Conservation (phyloP, 2,329 filamentous ascomycete species). For the Lasiodiplodia theobromae region DNA sequence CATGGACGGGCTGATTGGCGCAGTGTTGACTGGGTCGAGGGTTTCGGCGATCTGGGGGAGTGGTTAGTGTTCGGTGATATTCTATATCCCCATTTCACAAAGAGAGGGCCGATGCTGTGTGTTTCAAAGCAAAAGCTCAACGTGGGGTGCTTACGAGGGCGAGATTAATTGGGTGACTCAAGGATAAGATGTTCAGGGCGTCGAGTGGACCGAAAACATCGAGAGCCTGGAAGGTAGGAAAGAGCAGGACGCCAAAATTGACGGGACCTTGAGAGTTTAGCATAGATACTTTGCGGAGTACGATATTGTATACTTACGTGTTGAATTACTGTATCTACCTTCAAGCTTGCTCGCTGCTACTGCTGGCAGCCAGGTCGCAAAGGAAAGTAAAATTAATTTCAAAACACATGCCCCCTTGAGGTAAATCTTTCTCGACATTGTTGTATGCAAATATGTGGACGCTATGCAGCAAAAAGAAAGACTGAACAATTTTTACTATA, state of each 20-base stretch:
- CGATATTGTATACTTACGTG: not conserved
- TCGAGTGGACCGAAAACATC: conserved; percentile 56
- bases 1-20: conserved; percentile 31
- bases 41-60: conserved; percentile 29
- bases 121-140: not conserved
- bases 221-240: conserved; percentile 48
- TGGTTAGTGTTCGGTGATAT: not conserved
- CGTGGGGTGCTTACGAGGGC: conserved; percentile 35
- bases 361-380: too few relatives aligned
- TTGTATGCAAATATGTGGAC: not conserved
- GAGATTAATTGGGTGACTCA: not conserved
- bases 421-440: not conserved
- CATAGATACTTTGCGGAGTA: not conserved
- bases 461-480: not conserved
- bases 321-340: not conserved
- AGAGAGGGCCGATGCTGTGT: conserved; percentile 31
- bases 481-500: not conserved
- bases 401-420: not conserved
- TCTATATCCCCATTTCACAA: not conserved
- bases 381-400: not conserved
- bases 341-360: not conserved
- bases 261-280: conserved; percentile 30
- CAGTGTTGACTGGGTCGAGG: conserved; percentile 45
- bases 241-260: conserved; percentile 44
- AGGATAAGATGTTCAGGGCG: conserved; percentile 41